These are phyloP conservation scores for Phytophthora colocasiae DNA, from an alignment of 352 stramenopile genomes.

Conservation along the genomic window DNA sequence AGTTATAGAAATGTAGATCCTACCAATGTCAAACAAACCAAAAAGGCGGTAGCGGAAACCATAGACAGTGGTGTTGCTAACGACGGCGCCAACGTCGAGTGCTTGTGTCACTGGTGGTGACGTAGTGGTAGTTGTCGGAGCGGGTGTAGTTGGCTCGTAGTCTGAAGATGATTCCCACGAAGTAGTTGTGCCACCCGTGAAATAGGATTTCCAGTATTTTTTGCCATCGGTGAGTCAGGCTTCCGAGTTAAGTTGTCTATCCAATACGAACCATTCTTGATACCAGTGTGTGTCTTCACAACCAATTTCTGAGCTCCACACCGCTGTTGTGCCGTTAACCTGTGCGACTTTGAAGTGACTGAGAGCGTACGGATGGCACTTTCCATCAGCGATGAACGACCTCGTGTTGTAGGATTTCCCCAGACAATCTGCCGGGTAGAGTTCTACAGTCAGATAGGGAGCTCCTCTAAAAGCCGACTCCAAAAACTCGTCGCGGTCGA, in stretches of 20 bases:
- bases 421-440: constrained; percentile 16
- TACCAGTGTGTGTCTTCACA: constrained; percentile 14
- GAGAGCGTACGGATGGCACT: constrained; percentile 24
- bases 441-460: constrained; percentile 21
- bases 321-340: constrained; percentile 9
- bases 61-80: not conserved
- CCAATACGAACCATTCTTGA: constrained; percentile 17
- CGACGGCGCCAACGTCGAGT: constrained; percentile 3
- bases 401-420: constrained; percentile 29
- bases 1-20: not conserved
- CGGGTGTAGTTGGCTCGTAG: not conserved
- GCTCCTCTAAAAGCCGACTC: constrained; percentile 8
- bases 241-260: constrained; percentile 20
- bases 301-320: constrained; percentile 10
- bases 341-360: constrained; percentile 25
- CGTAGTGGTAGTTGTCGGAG: constrained; percentile 4
- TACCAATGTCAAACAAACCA: not conserved
- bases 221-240: constrained; percentile 22
- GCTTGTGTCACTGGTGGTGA: constrained; percentile 5
- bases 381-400: constrained; percentile 25
- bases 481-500: constrained; percentile 17
- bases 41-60: not conserved
- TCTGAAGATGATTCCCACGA: constrained; percentile 1
- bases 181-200: not conserved
- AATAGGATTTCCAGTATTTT: constrained; percentile 23